phyloP scores from a whole-genome alignment of 2,329 filamentous ascomycete species.

The Trichoderma endophyticum region DNA sequence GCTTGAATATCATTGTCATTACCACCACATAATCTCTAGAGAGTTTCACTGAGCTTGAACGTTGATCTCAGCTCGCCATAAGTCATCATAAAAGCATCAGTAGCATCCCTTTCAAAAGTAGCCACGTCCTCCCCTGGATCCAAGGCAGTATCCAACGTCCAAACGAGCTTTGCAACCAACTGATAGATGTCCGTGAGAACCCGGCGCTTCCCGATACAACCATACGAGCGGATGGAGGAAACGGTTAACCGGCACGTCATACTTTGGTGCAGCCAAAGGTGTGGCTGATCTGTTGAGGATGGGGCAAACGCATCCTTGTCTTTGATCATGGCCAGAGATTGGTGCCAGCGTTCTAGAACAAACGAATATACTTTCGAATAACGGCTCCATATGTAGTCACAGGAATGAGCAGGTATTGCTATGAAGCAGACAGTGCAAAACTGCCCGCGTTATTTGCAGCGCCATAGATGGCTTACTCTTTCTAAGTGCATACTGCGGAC shows the following conservation, averaged over 20 bases:
- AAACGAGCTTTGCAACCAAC: neutral
- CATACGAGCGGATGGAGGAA: neutral
- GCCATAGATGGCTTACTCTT: neutral
- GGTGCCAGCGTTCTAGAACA: slow-evolving; percentile 38
- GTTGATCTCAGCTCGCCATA: neutral
- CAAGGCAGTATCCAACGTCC: neutral
- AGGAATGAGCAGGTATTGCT: slow-evolving; percentile 34
- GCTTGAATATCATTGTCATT: neutral
- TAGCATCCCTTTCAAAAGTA: neutral
- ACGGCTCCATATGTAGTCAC: neutral
- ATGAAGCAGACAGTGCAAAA: neutral
- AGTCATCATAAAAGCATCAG: neutral
- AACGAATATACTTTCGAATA: slow-evolving; percentile 27
- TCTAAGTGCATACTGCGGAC: slow-evolving; percentile 20
- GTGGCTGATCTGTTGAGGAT: slow-evolving; percentile 23
- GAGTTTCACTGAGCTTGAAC: neutral
- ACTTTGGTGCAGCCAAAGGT: neutral
- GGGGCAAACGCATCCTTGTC: slow-evolving; percentile 32
- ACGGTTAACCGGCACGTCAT: neutral
- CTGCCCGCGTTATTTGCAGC: neutral
- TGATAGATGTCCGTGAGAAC: neutral
- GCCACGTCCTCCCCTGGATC: neutral
- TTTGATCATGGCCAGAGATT: slow-evolving; percentile 29
- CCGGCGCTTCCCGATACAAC: neutral
- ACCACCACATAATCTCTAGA: neutral